Evolutionary conservation across 164 flowering plant species (phyloP).

Genomic region (Malania oleifera): DNA sequence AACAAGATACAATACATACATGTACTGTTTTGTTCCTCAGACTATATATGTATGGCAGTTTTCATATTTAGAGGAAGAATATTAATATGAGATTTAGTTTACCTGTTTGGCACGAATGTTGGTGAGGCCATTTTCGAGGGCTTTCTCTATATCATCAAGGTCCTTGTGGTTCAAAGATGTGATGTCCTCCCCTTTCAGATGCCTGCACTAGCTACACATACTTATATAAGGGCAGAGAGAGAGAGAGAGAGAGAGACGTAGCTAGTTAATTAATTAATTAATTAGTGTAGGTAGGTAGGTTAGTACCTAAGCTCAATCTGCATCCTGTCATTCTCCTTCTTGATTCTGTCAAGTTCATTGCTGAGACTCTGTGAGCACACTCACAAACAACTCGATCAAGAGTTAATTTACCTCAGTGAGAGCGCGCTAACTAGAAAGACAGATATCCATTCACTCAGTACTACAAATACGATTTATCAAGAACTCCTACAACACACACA

Average conservation of each 20-base stretch:
- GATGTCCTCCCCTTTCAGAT: constrained; percentile 75
- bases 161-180: constrained; percentile 45
- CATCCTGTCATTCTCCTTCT: constrained; percentile 87
- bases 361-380: constrained; percentile 43
- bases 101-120: constrained; percentile 42
- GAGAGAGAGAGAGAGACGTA: neutral
- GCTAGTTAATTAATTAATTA: too few species aligned
- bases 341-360: constrained; percentile 74
- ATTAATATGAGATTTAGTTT: neutral
- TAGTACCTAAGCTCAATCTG: constrained; percentile 71
- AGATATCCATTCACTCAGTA: too few species aligned
- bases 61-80: neutral
- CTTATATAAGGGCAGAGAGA: neutral
- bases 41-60: too few species aligned
- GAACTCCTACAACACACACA: too few species aligned
- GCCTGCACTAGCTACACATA: constrained; percentile 50
- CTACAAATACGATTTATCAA: too few species aligned
- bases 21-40: too few species aligned
- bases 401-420: neutral
- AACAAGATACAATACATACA: neutral
- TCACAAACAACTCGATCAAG: neutral
- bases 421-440: neutral
- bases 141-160: constrained; percentile 55
- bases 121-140: constrained; percentile 53
- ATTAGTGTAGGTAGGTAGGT: neutral